Conservation (phyloP, 73 alveolate genomes). For the Paramecium caudatum region DNA sequence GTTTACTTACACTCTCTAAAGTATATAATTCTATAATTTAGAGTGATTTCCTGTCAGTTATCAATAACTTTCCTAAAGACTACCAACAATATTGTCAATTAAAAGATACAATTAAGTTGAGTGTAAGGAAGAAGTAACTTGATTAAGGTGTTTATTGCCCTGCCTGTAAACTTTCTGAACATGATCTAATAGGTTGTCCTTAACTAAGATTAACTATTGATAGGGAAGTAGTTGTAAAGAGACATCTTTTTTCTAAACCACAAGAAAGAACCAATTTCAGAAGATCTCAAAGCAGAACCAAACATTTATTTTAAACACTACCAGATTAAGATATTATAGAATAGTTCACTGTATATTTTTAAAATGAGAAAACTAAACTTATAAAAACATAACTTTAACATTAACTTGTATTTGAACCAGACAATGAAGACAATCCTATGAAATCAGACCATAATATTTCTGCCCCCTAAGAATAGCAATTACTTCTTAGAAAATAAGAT, state of each 20-base stretch:
- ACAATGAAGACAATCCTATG: not conserved
- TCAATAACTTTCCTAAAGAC: conserved; percentile 44
- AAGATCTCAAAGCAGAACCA: conserved; percentile 9
- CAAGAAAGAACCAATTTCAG: not conserved
- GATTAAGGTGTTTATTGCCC: conserved; percentile 35
- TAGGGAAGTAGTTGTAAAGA: conserved; percentile 16
- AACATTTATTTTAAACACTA: conserved; percentile 2
- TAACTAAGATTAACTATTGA: not conserved
- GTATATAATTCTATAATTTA: not conserved
- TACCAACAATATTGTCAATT: conserved; percentile 35
- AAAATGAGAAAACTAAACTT: not conserved
- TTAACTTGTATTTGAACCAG: not conserved
- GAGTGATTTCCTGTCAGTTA: not conserved
- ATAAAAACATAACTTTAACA: not conserved
- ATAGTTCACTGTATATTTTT: conserved; percentile 7
- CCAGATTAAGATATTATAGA: conserved; percentile 24
- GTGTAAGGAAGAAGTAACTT: not conserved
- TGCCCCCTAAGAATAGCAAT: not conserved
- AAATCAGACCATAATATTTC: not conserved
- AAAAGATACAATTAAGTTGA: conserved; percentile 2
- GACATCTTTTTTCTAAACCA: not conserved
- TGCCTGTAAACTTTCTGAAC: not conserved
- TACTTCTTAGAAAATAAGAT: conserved; percentile 12
- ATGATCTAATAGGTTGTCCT: conserved; percentile 1
- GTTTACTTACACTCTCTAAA: conserved; percentile 37